Conservation (phyloP, 129 eudicot species). For the Artemisia annua region DNA sequence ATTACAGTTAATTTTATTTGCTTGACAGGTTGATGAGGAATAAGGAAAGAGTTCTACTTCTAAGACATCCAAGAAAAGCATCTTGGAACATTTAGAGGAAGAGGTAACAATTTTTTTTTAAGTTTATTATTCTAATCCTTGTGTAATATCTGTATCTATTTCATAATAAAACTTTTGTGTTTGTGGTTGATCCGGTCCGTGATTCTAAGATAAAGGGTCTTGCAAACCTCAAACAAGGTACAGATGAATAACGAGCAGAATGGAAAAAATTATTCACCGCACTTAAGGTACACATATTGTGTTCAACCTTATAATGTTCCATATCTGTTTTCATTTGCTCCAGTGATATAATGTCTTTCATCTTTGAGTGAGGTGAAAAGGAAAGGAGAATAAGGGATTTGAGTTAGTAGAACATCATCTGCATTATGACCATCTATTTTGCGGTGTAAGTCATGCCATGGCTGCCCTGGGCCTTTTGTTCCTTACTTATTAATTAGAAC, state of each 20-base stretch:
- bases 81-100: constrained; percentile 36
- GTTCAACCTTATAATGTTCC: neutral
- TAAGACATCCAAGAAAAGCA: constrained; percentile 42
- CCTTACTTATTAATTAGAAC: too few relatives aligned
- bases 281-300: constrained; percentile 57
- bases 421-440: too few relatives aligned
- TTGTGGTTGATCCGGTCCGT: constrained; percentile 61
- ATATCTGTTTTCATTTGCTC: neutral
- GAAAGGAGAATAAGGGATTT: too few relatives aligned
- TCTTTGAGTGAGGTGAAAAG: too few relatives aligned
- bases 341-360: neutral
- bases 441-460: too few relatives aligned
- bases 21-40: constrained; percentile 71
- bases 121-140: neutral
- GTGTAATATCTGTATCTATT: neutral
- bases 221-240: constrained; percentile 64
- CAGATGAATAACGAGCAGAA: constrained; percentile 68
- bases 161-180: constrained; percentile 4
- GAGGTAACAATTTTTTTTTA: constrained; percentile 47
- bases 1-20: constrained; percentile 11
- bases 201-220: constrained; percentile 81
- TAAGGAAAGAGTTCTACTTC: constrained; percentile 57
- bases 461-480: too few relatives aligned
- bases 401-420: too few relatives aligned
- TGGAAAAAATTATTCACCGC: constrained; percentile 67